A percentile compares a stretch with the other conserved stretches of the same genome.
Conservation (phyloP, 75 land plant species). For the Pinus taeda region DNA sequence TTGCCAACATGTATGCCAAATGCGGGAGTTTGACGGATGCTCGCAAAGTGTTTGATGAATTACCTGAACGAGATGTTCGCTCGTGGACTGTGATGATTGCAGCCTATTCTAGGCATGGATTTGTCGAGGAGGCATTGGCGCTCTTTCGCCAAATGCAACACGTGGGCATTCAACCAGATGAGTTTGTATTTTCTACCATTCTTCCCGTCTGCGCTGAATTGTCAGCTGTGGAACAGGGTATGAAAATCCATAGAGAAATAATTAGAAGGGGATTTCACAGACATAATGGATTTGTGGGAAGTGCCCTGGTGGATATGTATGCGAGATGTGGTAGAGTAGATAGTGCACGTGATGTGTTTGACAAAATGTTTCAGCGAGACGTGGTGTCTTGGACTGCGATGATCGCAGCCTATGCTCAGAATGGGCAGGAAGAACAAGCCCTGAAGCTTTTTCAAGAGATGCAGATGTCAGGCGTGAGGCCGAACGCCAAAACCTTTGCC, state of each 20-base stretch:
- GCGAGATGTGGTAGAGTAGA: background rate
- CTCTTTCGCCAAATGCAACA: background rate
- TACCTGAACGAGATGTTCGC: background rate
- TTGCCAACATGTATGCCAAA: background rate
- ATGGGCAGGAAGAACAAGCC: constrained; percentile 25
- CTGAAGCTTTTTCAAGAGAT: constrained; percentile 29
- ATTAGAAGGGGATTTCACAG: background rate
- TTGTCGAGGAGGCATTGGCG: background rate
- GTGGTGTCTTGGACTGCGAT: constrained; percentile 34
- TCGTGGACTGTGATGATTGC: background rate
- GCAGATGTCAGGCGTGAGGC: constrained; percentile 20
- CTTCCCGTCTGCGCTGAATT: constrained; percentile 1
- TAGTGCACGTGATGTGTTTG: background rate
- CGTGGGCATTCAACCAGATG: background rate
- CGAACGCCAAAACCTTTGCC: constrained; percentile 40
- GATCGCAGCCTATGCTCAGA: constrained; percentile 25
- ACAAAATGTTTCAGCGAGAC: constrained; percentile 7
- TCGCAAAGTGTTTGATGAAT: constrained; percentile 1
- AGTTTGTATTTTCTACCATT: background rate
- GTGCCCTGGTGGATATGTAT: background rate
- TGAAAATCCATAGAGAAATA: background rate
- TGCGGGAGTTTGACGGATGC: background rate
- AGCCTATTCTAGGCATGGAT: background rate
- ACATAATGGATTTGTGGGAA: background rate
- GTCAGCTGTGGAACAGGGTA: background rate